phyloP scores from a whole-genome alignment of 2,329 filamentous ascomycete species.

The Pseudocercospora fuligena region DNA sequence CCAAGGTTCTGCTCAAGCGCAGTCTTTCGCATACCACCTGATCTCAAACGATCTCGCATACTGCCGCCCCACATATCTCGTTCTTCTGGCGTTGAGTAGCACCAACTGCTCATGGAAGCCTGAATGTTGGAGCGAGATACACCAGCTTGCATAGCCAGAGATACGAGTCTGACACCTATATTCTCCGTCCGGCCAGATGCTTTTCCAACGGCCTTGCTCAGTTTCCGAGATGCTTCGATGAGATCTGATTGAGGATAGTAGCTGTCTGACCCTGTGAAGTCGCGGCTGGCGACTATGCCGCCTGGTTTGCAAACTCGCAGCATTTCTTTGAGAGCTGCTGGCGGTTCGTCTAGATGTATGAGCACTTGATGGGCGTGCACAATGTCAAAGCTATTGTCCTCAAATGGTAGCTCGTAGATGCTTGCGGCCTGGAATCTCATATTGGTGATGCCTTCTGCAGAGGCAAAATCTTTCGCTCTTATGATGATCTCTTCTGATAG shows the following conservation, averaged over 20 bases:
- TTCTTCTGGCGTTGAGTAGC: not conserved
- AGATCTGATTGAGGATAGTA: not conserved
- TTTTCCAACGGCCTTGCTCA: not conserved
- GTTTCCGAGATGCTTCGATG: not conserved
- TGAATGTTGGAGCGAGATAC: not conserved
- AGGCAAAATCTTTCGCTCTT: conserved; percentile 46
- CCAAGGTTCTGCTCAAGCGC: not conserved
- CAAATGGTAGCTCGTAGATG: conserved; percentile 44
- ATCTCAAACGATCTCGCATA: not conserved
- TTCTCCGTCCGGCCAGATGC: not conserved
- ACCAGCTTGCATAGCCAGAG: not conserved
- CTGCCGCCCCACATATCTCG: not conserved
- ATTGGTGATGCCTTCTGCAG: conserved; percentile 44
- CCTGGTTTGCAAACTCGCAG: conserved; percentile 57
- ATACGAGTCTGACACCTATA: not conserved
- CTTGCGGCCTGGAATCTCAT: conserved; percentile 45
- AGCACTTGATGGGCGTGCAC: conserved; percentile 64
- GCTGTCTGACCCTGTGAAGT: conserved; percentile 27
- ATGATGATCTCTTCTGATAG: conserved; percentile 49
- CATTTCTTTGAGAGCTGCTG: conserved; percentile 59
- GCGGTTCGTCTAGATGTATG: conserved; percentile 59
- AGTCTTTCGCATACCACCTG: not conserved
- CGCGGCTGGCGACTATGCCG: conserved; percentile 58
- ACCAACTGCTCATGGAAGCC: not conserved
- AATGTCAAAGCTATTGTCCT: conserved; percentile 60